Base-by-base conservation (phyloP, 345 rosid genomes). In the Populus ilicifolia region DNA sequence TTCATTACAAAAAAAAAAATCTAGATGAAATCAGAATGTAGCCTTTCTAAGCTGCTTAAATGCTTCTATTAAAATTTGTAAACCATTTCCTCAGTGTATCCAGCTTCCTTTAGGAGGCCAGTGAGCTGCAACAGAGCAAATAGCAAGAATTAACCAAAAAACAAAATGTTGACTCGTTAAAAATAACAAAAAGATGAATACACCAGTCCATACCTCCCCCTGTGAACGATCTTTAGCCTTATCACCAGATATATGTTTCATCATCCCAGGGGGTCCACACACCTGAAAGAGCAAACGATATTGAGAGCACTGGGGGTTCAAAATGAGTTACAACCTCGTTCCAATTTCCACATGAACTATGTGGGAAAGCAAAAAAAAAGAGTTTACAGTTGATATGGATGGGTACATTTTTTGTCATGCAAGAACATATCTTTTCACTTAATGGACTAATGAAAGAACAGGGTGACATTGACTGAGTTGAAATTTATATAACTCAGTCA, bases 261-360 rank as follows among this genome's bases (percentile, higher is more conserved):
- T 91, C 99, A 95, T 91, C 77, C 98, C 98, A 74, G 97, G 90
- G 62, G 98, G 99, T 43, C 99, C 99, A 48, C 98, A 95, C 41
- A 95, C 97, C 99, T 95, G 81, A 83, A 77, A 56, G 67, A 61
- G 69, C 41, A 69, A 71, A 38, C 78, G 61, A 41, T 25, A 74
- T 39, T 54, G 30, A 23, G 50, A 16, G 68, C 16, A 5, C 1
- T 17, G 30, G 20, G 10, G 20, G 62, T 35, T 74, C 14, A 9
- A 44, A 54, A 36, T 17, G 56, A 23, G 44, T 30, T 70, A 62
- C 69, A 62, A 50, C 20, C 17, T 74, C 21, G 16, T 62, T 62
- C 46, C 20, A 64, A 39, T 64, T 36, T 62, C 54, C 38, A n/a
- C 18, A 21, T 21, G 30, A 59, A 54, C 10, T 25, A 66, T 16